Evolutionary conservation across 2,329 filamentous ascomycete genomes (phyloP).

Genomic region (Nothophoma quercina): DNA sequence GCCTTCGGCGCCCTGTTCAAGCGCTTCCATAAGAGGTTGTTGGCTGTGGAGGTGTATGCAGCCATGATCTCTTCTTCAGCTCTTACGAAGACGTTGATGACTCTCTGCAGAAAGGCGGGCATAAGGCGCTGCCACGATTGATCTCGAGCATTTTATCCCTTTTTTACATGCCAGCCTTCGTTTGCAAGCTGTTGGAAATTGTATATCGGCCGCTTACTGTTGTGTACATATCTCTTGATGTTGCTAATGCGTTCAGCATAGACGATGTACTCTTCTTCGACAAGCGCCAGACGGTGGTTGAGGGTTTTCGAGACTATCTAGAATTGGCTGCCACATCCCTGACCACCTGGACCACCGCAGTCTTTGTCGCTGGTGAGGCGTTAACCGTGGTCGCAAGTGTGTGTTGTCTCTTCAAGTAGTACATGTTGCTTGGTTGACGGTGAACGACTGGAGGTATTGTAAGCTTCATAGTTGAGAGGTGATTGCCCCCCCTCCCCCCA

Average conservation of each 20-base stretch:
- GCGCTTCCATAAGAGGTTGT: not conserved
- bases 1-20: not conserved
- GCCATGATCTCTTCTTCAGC: conserved; percentile 1
- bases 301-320: not conserved
- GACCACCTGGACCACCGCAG: too few relatives aligned
- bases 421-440: not conserved
- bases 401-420: not conserved
- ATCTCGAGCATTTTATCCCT: not conserved
- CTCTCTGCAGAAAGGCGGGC: not conserved
- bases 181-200: not conserved
- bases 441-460: too few relatives aligned
- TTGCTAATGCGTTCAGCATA: not conserved
- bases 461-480: too few relatives aligned
- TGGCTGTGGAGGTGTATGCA: not conserved
- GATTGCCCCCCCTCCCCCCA: too few relatives aligned
- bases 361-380: too few relatives aligned
- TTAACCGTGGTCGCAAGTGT: not conserved
- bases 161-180: not conserved
- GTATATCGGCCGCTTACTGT: not conserved
- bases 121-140: not conserved
- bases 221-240: not conserved
- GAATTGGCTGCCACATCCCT: too few relatives aligned
- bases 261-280: not conserved
- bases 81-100: not conserved
- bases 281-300: not conserved